Percentiles rank a stretch among this genome's conserved stretches.
Evolutionary conservation across 192 early-diverging fungal species (phyloP).

Genomic region (Coemansia sp.): DNA sequence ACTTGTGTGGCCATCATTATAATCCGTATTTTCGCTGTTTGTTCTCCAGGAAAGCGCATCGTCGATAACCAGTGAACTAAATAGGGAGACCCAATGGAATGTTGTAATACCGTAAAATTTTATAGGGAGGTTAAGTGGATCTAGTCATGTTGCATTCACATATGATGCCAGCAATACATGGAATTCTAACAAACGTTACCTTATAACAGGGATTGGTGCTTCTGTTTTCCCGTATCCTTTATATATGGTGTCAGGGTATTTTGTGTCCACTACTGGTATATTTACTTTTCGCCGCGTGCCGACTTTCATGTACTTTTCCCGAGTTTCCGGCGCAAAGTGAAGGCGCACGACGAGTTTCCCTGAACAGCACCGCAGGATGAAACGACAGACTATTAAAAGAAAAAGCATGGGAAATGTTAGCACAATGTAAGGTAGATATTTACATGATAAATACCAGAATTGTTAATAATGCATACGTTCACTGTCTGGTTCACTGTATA

Average conservation of each 20-base stretch:
- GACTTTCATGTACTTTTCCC: background rate
- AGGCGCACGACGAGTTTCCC: constrained; percentile 16
- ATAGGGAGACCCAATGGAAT: background rate
- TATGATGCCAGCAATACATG: no score
- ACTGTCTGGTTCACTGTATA: constrained; percentile 23
- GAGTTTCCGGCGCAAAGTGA: constrained; percentile 27
- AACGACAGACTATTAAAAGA: constrained; percentile 16
- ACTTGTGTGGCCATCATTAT: background rate
- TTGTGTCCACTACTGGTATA: background rate
- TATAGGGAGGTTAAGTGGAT: no score
- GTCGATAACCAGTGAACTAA: constrained; percentile 20
- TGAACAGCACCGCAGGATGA: constrained; percentile 26
- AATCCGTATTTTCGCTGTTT: background rate
- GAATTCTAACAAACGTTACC: constrained; percentile 3
- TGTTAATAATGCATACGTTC: constrained; percentile 20
- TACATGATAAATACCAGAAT: background rate
- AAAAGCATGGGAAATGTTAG: background rate
- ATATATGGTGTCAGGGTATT: background rate
- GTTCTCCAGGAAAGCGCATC: background rate
- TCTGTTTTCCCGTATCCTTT: background rate
- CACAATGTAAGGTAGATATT: background rate
- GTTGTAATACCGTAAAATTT: no score
- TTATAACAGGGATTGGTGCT: constrained; percentile 22
- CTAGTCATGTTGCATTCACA: no score
- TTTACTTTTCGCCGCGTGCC: background rate